Evolutionary conservation across 2,329 filamentous ascomycete species (phyloP), one percentile per base, ranked within the genome.

Genomic region (Cordyceps fumosorosea): DNA sequence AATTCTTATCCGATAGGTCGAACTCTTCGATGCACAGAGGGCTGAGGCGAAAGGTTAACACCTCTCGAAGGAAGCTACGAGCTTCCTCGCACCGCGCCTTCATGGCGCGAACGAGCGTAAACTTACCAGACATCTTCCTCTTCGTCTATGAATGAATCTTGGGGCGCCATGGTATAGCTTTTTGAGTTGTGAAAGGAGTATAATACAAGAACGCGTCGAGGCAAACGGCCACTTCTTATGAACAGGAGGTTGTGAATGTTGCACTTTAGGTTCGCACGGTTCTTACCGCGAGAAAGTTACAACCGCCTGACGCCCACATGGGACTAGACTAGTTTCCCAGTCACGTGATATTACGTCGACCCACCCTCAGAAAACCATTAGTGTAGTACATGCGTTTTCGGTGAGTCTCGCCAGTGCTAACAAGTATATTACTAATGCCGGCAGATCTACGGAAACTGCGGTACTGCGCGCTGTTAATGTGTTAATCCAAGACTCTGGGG

Each of bases 11-110:
- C 48, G 92, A 96, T 56, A 99, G 86, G 77, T 99, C 96, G 73
- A 99, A 96, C 80, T 99, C 96, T 78, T 99, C 95, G 73, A 99
- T 96, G 75, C 95, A 99, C 66, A 99, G 89, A 68, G 95, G 95
- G 76, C 95, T 99, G 70, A 65, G n/a, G 57, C 26, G 54, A 29
- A 57, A 52, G 14, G 61, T 71, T 63, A 70, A 65, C 65, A 12
- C 34, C 54, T 44, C 11, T 18, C 61, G 47, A 60, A 62, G 51
- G 34, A 63, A 42, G 48, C 37, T 14, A 29, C 56, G 42, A 58
- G 40, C 58, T 55, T 50, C 4, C 26, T 42, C 12, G 20, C 24
- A 56, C 14, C 22, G 32, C 34, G 14, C 45, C 40, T 44, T n/a
- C 45, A 47, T 3, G 37, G 24, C n/a, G 47, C 42, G 37, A n/a